Evolutionary conservation across 1,139 yeast genomes (phyloP).

Genomic region (Magnusiomyces clavatus): DNA sequence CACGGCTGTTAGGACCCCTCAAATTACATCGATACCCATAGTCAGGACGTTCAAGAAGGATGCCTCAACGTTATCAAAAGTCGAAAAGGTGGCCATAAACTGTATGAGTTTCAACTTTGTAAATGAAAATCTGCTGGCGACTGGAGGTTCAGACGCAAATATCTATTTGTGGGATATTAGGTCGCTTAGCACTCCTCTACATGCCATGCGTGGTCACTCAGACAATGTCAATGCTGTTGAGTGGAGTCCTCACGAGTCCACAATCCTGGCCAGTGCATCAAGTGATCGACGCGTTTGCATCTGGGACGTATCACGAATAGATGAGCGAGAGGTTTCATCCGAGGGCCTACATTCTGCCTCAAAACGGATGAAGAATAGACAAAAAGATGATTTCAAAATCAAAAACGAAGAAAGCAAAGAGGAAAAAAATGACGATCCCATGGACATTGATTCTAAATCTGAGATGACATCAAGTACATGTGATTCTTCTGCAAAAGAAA

Average conservation of each 20-base stretch:
- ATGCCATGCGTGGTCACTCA: constrained; percentile 40
- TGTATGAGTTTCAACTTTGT: constrained; percentile 55
- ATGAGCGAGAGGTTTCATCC: constrained; percentile 16
- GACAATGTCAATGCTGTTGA: constrained; percentile 60
- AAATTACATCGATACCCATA: not conserved
- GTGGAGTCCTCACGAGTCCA: constrained; percentile 62
- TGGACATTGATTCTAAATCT: too few species aligned
- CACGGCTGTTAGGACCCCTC: constrained; percentile 6
- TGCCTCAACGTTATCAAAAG: constrained; percentile 16
- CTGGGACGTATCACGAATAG: constrained; percentile 48
- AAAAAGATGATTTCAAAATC: too few species aligned
- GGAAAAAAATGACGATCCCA: not conserved
- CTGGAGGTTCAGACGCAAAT: constrained; percentile 61
- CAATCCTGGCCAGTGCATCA: constrained; percentile 65
- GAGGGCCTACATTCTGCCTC: too few species aligned
- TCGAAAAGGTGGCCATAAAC: constrained; percentile 39
- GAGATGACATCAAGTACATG: too few species aligned
- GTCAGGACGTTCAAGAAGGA: not conserved
- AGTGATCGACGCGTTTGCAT: constrained; percentile 65
- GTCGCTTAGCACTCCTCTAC: constrained; percentile 24
- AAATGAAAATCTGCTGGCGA: constrained; percentile 49
- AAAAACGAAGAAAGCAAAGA: not conserved
- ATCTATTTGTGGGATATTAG: constrained; percentile 69
- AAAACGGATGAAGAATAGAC: too few species aligned
- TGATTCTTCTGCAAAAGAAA: too few species aligned